Percentiles rank a stretch among this genome's conserved stretches.
Evolutionary conservation across 148 eudicot genomes (phyloP).

Genomic region (Cornus controversa): DNA sequence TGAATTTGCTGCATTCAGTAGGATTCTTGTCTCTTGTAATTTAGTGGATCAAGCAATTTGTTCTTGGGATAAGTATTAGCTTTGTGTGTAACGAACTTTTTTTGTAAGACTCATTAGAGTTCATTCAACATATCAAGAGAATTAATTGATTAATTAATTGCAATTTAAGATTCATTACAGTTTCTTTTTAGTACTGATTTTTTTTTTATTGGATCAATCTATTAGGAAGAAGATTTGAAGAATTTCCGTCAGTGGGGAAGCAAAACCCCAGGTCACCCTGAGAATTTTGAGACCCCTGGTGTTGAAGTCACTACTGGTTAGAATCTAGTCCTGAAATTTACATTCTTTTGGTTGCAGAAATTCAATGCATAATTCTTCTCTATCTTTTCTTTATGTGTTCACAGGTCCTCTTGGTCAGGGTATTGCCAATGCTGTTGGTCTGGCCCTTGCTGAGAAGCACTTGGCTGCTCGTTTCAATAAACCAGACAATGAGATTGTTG

Average conservation of each 20-base stretch:
- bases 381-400: constrained; percentile 11
- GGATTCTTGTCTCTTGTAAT: background rate
- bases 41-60: background rate
- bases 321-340: constrained; percentile 15
- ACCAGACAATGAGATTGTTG: constrained; percentile 84
- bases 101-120: no score
- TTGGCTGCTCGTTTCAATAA: constrained; percentile 99
- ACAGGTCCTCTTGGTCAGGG: constrained; percentile 99
- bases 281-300: constrained; percentile 97
- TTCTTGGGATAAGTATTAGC: no score
- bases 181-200: background rate
- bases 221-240: constrained; percentile 83
- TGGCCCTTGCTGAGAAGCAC: constrained; percentile 97
- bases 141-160: no score
- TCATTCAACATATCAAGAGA: no score
- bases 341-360: background rate
- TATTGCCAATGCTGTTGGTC: constrained; percentile 93
- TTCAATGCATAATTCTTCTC: background rate
- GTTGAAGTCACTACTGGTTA: constrained; percentile 96
- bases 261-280: constrained; percentile 94
- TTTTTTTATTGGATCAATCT: background rate
- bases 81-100: no score
- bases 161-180: background rate
- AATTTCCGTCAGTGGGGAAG: constrained; percentile 95
- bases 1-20: background rate